Evolutionary conservation across 2,329 filamentous ascomycete species (phyloP).

Genomic region (Colletotrichum caudatum): DNA sequence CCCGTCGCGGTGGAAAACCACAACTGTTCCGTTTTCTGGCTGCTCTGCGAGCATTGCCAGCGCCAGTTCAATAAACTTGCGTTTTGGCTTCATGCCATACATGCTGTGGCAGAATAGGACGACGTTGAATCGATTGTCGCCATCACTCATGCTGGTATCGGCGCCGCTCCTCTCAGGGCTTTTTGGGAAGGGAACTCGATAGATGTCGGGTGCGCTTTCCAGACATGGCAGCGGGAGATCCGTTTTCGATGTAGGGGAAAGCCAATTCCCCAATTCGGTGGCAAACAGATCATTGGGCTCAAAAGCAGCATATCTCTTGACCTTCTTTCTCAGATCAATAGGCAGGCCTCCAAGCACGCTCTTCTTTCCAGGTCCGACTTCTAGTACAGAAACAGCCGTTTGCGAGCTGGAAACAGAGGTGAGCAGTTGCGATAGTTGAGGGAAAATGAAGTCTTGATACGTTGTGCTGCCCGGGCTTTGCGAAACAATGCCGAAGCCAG

Average conservation of each 20-base stretch:
- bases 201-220: constrained; percentile 53
- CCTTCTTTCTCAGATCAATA: constrained; percentile 52
- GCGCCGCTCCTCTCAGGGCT: constrained; percentile 41
- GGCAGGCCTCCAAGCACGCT: constrained; percentile 66
- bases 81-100: constrained; percentile 68
- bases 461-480: constrained; percentile 49
- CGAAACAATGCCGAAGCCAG: constrained; percentile 60
- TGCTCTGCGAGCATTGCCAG: constrained; percentile 60
- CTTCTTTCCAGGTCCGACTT: constrained; percentile 69
- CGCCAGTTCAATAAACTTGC: constrained; percentile 58
- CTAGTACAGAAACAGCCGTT: constrained; percentile 63
- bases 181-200: constrained; percentile 54
- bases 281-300: constrained; percentile 65
- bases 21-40: constrained; percentile 57
- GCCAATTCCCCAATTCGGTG: constrained; percentile 55
- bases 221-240: constrained; percentile 57
- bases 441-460: constrained; percentile 65
- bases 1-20: constrained; percentile 67
- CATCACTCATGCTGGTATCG: constrained; percentile 40
- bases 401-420: constrained; percentile 54
- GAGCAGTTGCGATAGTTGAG: constrained; percentile 60
- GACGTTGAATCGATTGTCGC: constrained; percentile 61
- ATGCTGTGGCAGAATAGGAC: constrained; percentile 74
- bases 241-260: constrained; percentile 48
- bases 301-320: constrained; percentile 65